Conservation (phyloP, 129 eudicot genomes). For the Arctium lappa region DNA sequence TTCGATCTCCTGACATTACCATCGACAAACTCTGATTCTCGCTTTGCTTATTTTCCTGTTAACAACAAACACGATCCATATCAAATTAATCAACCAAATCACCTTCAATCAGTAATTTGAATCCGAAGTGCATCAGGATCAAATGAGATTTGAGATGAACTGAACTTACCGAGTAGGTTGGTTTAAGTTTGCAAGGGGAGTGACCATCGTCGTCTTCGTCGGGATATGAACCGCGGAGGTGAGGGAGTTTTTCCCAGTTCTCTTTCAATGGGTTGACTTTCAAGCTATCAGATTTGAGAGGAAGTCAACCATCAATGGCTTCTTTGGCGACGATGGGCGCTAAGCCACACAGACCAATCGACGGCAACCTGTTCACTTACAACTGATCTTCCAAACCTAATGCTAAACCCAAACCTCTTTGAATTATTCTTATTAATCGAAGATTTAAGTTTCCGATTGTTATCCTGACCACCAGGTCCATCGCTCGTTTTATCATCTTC, state of each 20-base stretch:
- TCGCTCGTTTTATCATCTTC: too few species aligned
- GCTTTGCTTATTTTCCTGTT: constrained; percentile 22
- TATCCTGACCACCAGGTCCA: too few species aligned
- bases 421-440: too few species aligned
- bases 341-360: too few species aligned
- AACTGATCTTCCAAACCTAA: too few species aligned
- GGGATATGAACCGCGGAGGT: constrained; percentile 31
- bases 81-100: background rate
- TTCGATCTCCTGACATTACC: constrained; percentile 83
- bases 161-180: constrained; percentile 32
- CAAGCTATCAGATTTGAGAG: too few species aligned
- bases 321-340: too few species aligned
- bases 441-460: too few species aligned
- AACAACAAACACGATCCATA: background rate
- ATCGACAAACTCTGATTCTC: constrained; percentile 62
- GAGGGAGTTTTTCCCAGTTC: constrained; percentile 80
- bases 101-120: background rate
- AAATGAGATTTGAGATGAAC: background rate
- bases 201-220: constrained; percentile 38
- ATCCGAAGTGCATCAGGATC: background rate
- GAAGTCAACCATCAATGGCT: too few species aligned
- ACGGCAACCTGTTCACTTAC: too few species aligned
- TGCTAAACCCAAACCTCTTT: too few species aligned
- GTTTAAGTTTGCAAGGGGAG: constrained; percentile 46
- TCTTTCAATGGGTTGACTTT: too few species aligned